Evolutionary conservation across 2,329 filamentous ascomycete species (phyloP), one percentile per base, ranked within the genome.

Genomic region (Fusarium odoratissimum): DNA sequence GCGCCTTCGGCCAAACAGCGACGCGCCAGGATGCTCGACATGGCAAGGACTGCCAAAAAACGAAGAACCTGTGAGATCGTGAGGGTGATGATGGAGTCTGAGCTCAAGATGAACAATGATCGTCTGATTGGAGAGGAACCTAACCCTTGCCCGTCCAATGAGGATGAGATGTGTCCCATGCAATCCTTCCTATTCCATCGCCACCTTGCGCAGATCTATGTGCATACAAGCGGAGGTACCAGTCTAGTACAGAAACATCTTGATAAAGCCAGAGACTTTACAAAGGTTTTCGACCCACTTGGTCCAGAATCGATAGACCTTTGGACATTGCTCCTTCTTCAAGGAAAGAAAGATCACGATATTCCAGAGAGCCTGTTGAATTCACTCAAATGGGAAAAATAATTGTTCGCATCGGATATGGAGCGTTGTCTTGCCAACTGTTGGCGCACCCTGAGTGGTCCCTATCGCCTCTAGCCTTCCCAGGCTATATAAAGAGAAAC

Each of bases 181-280:
- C 45, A 54, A 8, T 61, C 61, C 9, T 64, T 62, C 13, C 7
- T 35, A 7, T 64, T 61, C 6, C 61, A 64, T 17, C n/a, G n/a
- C 5, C 38, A 61, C 9, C 61, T 61, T 7, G 61, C 61, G 1
- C 31, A 41, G 8, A 52, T 64, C 1, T 61, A 52, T 28, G 25
- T 37, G 0, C 30, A 14, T 8, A 19, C 3, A 23, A 11, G 8
- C 4, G n/a, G 30, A 9, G 25, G 17, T 19, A 17, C n/a, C 8
- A 31, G 10, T 12, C 23, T 21, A 13, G 35, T 23, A 10, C 45
- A 30, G n/a, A 6, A 64, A 7, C 56, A 64, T 30, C 56, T 61
- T 5, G 46, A 61, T 5, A 28, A 40, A 25, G 56, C 45, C 6
- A 38, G 23, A 21, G 21, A 8, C 2, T 64, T 64, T 8, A 17